Evolutionary conservation across 768 basidiomycete genomes (phyloP).

Genomic region (Amylocystis lapponica): DNA sequence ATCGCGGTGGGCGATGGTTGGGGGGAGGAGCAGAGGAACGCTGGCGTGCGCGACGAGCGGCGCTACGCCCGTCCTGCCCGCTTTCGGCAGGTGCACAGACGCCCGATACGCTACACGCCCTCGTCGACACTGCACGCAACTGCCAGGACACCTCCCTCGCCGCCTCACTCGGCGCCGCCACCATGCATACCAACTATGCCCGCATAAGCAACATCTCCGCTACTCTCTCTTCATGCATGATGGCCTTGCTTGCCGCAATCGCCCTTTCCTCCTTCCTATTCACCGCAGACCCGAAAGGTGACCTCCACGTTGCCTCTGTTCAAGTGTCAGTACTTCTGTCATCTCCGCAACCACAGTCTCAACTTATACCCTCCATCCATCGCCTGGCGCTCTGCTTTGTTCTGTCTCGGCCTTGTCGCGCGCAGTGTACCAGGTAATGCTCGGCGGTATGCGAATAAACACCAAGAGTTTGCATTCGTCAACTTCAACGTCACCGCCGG

Average conservation of each 20-base stretch:
- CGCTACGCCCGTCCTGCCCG: not conserved
- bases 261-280: constrained; percentile 71
- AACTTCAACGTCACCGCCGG: constrained; percentile 81
- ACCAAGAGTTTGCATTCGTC: constrained; percentile 75
- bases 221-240: constrained; percentile 67
- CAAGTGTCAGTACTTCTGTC: constrained; percentile 61
- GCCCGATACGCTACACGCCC: not conserved
- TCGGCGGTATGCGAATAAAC: constrained; percentile 47
- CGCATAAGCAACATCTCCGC: constrained; percentile 72
- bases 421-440: constrained; percentile 18
- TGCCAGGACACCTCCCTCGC: not conserved
- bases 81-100: not conserved
- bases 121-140: not conserved
- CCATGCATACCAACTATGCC: constrained; percentile 67
- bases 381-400: not conserved
- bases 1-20: constrained; percentile 14
- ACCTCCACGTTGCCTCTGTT: constrained; percentile 53
- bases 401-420: not conserved
- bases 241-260: constrained; percentile 64
- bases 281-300: constrained; percentile 50
- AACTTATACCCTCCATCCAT: not conserved
- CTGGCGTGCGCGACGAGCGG: constrained; percentile 1
- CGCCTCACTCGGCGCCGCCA: not conserved
- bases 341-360: constrained; percentile 9
- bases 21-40: constrained; percentile 1